phyloP scores from a whole-genome alignment of 306 rosid genomes.

The Vicia sativa region DNA sequence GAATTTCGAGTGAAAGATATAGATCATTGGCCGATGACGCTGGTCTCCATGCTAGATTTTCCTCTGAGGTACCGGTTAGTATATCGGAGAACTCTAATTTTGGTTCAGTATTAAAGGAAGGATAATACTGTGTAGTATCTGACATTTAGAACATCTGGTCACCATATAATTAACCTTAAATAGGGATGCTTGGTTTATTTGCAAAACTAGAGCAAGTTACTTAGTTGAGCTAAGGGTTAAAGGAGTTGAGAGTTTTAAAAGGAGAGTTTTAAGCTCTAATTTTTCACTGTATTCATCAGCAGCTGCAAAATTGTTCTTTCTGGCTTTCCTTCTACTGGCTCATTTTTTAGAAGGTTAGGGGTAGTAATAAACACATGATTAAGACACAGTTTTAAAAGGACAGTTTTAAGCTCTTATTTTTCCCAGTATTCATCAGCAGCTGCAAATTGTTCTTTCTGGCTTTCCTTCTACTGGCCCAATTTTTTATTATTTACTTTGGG shows the following conservation, averaged over 20 bases:
- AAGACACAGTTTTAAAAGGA: no score
- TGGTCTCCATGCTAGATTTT: constrained; percentile 53
- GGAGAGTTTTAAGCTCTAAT: no score
- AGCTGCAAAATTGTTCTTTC: constrained; percentile 20
- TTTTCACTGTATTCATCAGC: background rate
- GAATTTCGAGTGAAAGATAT: constrained; percentile 63
- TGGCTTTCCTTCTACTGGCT: background rate
- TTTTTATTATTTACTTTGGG: background rate
- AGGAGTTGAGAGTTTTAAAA: no score
- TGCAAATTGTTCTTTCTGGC: constrained; percentile 20
- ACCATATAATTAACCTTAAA: constrained; percentile 16
- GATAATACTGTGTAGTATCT: background rate
- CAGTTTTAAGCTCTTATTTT: no score
- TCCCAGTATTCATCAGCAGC: background rate
- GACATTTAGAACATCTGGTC: constrained; percentile 22
- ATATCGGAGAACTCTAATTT: constrained; percentile 29
- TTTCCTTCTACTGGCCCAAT: background rate
- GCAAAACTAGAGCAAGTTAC: constrained; percentile 6
- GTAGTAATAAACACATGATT: no score
- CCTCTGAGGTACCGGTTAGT: constrained; percentile 56
- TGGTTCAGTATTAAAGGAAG: constrained; percentile 27
- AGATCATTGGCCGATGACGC: constrained; percentile 52
- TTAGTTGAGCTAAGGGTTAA: background rate
- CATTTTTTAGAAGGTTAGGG: background rate
- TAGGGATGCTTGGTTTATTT: constrained; percentile 11